A percentile compares a stretch with the other conserved stretches of the same genome.
Conservation (phyloP, 1,139 yeast species). For the Kazachstania sp. region DNA sequence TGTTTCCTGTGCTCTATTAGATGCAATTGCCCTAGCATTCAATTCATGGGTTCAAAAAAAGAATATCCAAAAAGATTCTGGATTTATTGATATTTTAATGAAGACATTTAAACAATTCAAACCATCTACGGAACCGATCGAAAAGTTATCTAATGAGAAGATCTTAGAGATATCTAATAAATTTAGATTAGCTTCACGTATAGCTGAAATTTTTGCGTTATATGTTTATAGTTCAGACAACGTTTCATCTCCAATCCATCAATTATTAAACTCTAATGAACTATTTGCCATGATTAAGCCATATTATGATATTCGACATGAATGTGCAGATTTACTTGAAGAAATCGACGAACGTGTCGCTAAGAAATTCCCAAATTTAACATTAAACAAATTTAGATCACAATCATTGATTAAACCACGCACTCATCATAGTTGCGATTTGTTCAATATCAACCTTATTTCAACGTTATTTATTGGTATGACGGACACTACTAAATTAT, state of each 20-base stretch:
- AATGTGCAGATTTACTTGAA: constrained; percentile 40
- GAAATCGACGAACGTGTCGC: constrained; percentile 40
- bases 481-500: constrained; percentile 41
- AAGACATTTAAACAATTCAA: constrained; percentile 29
- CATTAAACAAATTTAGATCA: constrained; percentile 45
- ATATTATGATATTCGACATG: constrained; percentile 34
- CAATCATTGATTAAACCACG: constrained; percentile 48
- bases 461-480: constrained; percentile 47
- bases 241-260: constrained; percentile 36
- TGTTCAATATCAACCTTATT: constrained; percentile 56
- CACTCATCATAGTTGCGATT: constrained; percentile 32
- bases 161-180: constrained; percentile 45
- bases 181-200: constrained; percentile 52
- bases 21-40: constrained; percentile 56
- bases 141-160: constrained; percentile 14
- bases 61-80: constrained; percentile 41
- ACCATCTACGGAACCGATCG: constrained; percentile 15
- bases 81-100: constrained; percentile 46
- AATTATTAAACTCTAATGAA: constrained; percentile 37
- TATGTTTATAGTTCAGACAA: constrained; percentile 55
- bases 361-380: constrained; percentile 39
- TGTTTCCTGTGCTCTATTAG: constrained; percentile 47
- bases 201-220: constrained; percentile 68
- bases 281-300: constrained; percentile 33
- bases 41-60: constrained; percentile 62